phyloP scores from a whole-genome alignment of 257 asterid genomes.

The Handroanthus guayacan region DNA sequence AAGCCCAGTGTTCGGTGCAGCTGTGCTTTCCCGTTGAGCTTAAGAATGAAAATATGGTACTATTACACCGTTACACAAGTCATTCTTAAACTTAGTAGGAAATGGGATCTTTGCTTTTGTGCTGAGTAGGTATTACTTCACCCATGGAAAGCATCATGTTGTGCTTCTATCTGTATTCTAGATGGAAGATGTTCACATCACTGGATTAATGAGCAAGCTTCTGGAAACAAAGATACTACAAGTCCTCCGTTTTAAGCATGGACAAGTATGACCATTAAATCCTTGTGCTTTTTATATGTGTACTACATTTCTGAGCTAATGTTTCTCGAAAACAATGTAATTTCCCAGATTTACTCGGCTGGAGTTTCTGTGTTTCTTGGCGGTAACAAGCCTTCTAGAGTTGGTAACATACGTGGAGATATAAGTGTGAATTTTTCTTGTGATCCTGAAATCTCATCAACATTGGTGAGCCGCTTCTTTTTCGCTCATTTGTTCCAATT shows the following conservation, averaged over 20 bases:
- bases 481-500: slow-evolving; percentile 32
- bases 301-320: slow-evolving; percentile 32
- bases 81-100: slow-evolving; percentile 25
- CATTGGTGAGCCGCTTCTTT: slow-evolving; percentile 61
- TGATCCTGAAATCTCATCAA: slow-evolving; percentile 86
- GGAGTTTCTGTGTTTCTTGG: slow-evolving; percentile 97
- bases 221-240: slow-evolving; percentile 90
- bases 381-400: slow-evolving; percentile 92
- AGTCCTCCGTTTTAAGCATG: slow-evolving; percentile 92
- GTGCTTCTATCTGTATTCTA: slow-evolving; percentile 40
- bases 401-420: slow-evolving; percentile 87
- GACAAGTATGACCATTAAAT: slow-evolving; percentile 62
- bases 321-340: slow-evolving; percentile 32
- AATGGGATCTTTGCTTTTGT: not conserved
- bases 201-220: slow-evolving; percentile 93
- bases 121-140: not conserved
- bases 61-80: slow-evolving; percentile 24
- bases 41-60: slow-evolving; percentile 80
- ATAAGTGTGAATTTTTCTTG: slow-evolving; percentile 90
- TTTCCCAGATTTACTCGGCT: slow-evolving; percentile 82
- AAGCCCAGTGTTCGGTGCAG: slow-evolving; percentile 97
- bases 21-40: slow-evolving; percentile 93
- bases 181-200: slow-evolving; percentile 92
- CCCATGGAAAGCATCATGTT: not conserved
- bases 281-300: slow-evolving; percentile 18